phyloP scores from a whole-genome alignment of 2,329 filamentous ascomycete species.

The Epichloe brachyelytri region DNA sequence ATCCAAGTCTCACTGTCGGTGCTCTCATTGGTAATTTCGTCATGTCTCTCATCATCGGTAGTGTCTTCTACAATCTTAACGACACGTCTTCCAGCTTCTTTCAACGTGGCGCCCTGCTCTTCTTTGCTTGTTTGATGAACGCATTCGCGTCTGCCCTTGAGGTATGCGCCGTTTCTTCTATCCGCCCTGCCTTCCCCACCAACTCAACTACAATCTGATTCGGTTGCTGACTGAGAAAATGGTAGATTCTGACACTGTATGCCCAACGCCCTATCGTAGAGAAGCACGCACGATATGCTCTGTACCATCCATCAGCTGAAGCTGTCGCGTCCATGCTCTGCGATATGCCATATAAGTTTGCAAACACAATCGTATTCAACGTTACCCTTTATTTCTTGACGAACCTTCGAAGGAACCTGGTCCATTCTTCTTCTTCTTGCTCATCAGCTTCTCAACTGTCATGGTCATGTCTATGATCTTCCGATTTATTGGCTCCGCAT shows the following conservation, averaged over 20 bases:
- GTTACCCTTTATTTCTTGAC: conserved; percentile 78
- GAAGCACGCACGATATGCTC: conserved; percentile 73
- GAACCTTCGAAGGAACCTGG: conserved; percentile 62
- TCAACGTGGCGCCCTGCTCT: conserved; percentile 64
- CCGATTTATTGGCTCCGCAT: conserved; percentile 65
- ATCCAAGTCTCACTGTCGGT: conserved; percentile 60
- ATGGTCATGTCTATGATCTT: conserved; percentile 80
- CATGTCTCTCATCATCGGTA: conserved; percentile 66
- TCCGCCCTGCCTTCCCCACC: not conserved
- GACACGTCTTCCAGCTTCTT: conserved; percentile 60
- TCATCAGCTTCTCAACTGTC: conserved; percentile 62
- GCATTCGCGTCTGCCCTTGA: conserved; percentile 71
- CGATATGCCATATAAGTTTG: conserved; percentile 67
- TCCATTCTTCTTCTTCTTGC: conserved; percentile 73
- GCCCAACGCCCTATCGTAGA: conserved; percentile 85
- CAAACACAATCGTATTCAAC: conserved; percentile 68
- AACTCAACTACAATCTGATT: not conserved
- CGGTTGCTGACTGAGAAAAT: not conserved
- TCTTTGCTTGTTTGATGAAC: conserved; percentile 81
- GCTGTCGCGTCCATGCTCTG: conserved; percentile 77
- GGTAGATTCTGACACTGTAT: conserved; percentile 67
- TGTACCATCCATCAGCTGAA: conserved; percentile 84
- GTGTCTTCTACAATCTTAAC: conserved; percentile 68
- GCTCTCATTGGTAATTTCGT: conserved; percentile 58
- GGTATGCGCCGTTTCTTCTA: conserved; percentile 21